These are phyloP conservation scores for Yamadazyma insecticola DNA, from an alignment of 805 yeast species.

Conservation along the genomic window DNA sequence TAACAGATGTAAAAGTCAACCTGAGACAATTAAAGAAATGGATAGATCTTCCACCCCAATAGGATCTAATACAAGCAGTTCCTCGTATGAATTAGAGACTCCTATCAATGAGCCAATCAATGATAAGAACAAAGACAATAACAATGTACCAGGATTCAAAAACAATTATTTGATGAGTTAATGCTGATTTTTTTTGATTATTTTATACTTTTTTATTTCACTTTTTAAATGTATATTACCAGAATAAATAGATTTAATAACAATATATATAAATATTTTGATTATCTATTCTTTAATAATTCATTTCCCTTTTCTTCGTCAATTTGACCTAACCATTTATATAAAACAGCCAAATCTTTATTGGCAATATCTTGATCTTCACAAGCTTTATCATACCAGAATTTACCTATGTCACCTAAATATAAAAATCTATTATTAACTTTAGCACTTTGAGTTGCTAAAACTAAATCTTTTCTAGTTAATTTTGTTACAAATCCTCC, in stretches of 20 bases:
- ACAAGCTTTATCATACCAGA: slow-evolving; percentile 41
- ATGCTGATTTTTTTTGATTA: too few species aligned
- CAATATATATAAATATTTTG: too few species aligned
- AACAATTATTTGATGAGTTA: too few species aligned
- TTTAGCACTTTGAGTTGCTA: slow-evolving; percentile 37
- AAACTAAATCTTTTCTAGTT: slow-evolving; percentile 40
- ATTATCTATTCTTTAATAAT: slow-evolving; percentile 1
- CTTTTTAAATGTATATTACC: too few species aligned
- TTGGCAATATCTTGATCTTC: slow-evolving; percentile 35
- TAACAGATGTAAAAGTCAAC: too few species aligned
- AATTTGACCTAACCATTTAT: slow-evolving; percentile 34
- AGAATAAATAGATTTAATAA: too few species aligned
- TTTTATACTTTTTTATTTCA: too few species aligned
- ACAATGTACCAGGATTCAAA: slow-evolving; percentile 12
- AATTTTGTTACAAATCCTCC: slow-evolving; percentile 49
- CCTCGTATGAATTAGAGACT: slow-evolving; percentile 4
- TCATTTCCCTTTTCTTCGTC: slow-evolving; percentile 5
- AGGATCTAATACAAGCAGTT: too few species aligned
- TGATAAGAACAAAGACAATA: slow-evolving; percentile 2
- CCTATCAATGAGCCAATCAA: slow-evolving; percentile 1
- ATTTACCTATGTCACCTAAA: slow-evolving; percentile 33
- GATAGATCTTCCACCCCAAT: too few species aligned
- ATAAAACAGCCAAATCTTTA: slow-evolving; percentile 39
- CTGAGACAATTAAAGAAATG: too few species aligned
- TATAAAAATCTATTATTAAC: slow-evolving; percentile 30